Base-by-base conservation (phyloP, 768 basidiomycete species). In the Pleurotus salmoneostramineus region DNA sequence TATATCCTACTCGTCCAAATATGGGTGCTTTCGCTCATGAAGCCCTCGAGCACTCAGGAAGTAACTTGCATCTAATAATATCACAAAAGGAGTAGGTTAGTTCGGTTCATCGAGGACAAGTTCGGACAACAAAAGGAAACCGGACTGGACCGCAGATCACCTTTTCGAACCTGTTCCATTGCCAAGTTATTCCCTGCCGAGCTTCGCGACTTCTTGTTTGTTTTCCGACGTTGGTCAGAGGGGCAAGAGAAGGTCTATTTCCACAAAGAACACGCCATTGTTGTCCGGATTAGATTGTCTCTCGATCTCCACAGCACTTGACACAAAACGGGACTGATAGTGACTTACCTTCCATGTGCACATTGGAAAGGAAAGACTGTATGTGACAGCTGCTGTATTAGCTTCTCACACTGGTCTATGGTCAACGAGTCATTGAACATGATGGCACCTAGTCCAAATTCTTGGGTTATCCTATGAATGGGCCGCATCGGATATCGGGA, bases 341-440 rank as follows among this genome's bases (percentile, higher is more conserved):
- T 15, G 37, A 51, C 62, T 45, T 59, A 89, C 91, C 91, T 80
- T 67, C 96, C 97, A 71, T 99, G 97, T 34, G 97, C 97, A 72
- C 97, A 99, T 68, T 93, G 92, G 71, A 97, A 98, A 1, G 96
- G 95, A 65, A 92, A 89, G 3, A 80, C 77, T 2, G 93, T 93
- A 60, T 79, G 69, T 6, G 87, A 78, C 32, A 99, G 78, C 62
- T 84, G 80, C 5, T 66, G 64, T 46, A 98, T 77, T 43, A 99
- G 80, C 48, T 77, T 73, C 62, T 80, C 68, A 68, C 93, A 92
- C 66, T 97, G 93, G 36, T 77, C 77, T 5, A 73, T 56, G 11
- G 76, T 83, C 50, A 99, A 76, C 0, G 77, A 58, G 68, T 98
- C 95, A 63, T 95, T 95, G 77, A 97, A 97, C 94, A 98, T 97